phyloP scores from a whole-genome alignment of 2,329 filamentous ascomycete species.

The Zymoseptoria tritici region DNA sequence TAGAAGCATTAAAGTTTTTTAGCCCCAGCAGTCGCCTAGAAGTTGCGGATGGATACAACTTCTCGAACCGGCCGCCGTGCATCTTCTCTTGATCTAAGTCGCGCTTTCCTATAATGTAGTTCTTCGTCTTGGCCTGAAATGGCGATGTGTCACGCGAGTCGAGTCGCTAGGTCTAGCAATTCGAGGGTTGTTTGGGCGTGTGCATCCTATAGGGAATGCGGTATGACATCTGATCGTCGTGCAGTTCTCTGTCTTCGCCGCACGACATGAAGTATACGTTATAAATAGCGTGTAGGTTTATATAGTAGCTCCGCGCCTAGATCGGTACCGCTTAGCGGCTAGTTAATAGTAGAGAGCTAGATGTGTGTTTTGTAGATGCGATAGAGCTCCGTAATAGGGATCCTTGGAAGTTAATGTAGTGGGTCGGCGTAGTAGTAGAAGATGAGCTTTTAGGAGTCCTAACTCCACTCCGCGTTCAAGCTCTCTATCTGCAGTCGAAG shows the following conservation, averaged over 20 bases:
- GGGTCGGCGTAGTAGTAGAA: conserved; percentile 98
- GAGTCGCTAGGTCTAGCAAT: too few species aligned
- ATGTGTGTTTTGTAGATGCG: conserved; percentile 99
- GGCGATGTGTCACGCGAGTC: too few species aligned
- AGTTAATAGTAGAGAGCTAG: conserved; percentile 99
- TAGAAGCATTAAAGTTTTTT: too few species aligned
- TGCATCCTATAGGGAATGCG: conserved; percentile 27
- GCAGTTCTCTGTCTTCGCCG: conserved; percentile 23
- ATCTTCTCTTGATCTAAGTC: too few species aligned
- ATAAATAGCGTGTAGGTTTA: conserved; percentile 18
- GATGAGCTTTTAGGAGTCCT: conserved; percentile 98
- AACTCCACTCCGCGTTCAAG: conserved; percentile 94
- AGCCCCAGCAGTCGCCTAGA: too few species aligned
- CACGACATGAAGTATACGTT: conserved; percentile 29
- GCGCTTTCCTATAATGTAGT: too few species aligned
- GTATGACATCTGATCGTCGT: conserved; percentile 29
- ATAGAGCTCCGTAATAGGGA: conserved; percentile 90
- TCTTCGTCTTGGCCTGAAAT: too few species aligned
- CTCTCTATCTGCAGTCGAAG: conserved; percentile 98
- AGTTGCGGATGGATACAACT: too few species aligned
- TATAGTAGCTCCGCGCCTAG: too few species aligned
- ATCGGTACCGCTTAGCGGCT: too few species aligned
- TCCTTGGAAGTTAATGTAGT: conserved; percentile 84
- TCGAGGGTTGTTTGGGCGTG: too few species aligned
- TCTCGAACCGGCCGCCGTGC: too few species aligned